Base-by-base conservation (phyloP, 352 stramenopile species). In the Phytopythium aichiense region DNA sequence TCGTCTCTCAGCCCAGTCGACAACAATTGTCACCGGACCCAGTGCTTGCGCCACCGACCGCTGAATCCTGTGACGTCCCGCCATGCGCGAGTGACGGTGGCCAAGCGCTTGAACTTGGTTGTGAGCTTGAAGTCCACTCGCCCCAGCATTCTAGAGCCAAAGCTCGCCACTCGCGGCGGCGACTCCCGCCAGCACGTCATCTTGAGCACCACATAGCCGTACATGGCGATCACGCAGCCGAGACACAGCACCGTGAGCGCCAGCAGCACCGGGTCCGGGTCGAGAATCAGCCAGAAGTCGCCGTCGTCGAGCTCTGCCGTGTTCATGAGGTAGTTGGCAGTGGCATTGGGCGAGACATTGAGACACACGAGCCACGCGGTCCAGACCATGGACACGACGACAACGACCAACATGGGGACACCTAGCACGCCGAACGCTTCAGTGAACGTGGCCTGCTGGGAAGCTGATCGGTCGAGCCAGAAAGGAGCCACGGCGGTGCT, bases 321-420 rank as follows among this genome's bases (percentile, higher is more conserved):
- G 59, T 79, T 58, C 76, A 86, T 84, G 33, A 86, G 54, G 38
- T 74, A 78, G 49, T 85, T 85, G 4, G 69, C 76, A 0, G 65
- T 66, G 1, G 53, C 58, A 12, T 74, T 81, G 0, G 76, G 74
- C 5, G 56, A 40, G 1, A 60, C 28, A 12, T 71, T 62, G 8
- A 87, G 59, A 16, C 56, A 69, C 25, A 72, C 20, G 16, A 84
- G 60, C 60, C 72, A 76, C 1, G 40, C 40, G 2, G 68, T 77
- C 76, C 76, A 84, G 1, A 46, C 31, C 22, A 72, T 60, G 0
- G 71, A 75, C 4, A 68, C 43, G 15, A 66, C 0, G 12, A 69
- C 28, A 0, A 74, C 30, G 1, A 72, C 4, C 7, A 69, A n/a
- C 31, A 74, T 56, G 0, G 64, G 33, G 1, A 61, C 43, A 16